Evolutionary conservation across 306 rosid genomes (phyloP).

Genomic region (Casuarina glauca): DNA sequence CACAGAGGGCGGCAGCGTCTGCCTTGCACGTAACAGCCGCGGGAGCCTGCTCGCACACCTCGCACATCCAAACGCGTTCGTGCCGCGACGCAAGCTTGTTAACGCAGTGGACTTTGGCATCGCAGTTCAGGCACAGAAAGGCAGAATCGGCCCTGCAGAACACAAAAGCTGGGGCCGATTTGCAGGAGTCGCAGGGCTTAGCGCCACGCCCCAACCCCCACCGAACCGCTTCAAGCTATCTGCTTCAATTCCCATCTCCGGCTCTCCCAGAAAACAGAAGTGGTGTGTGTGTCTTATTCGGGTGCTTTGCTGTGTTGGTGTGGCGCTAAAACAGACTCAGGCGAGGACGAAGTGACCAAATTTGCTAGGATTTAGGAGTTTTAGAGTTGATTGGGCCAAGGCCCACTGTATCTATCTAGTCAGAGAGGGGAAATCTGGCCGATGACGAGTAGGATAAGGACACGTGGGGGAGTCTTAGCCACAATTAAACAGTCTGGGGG

Average conservation of each 20-base stretch:
- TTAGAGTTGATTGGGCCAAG: conserved; percentile 24
- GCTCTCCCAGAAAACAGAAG: not conserved
- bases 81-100: conserved; percentile 66
- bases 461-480: conserved; percentile 59
- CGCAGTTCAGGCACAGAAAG: conserved; percentile 79
- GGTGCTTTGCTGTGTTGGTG: not conserved
- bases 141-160: conserved; percentile 77
- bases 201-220: conserved; percentile 48
- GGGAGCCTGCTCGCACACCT: conserved; percentile 94
- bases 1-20: conserved; percentile 90
- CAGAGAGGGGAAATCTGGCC: conserved; percentile 55
- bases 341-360: not conserved
- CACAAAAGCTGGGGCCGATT: conserved; percentile 47
- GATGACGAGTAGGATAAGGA: conserved; percentile 23
- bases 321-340: not conserved
- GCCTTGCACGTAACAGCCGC: conserved; percentile 95
- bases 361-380: conserved; percentile 7
- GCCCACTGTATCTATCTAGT: conserved; percentile 39
- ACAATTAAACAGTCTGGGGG: conserved; percentile 21
- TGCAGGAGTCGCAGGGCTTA: conserved; percentile 81
- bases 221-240: conserved; percentile 41
- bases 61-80: conserved; percentile 93
- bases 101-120: conserved; percentile 63
- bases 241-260: conserved; percentile 53
- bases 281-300: no score